Conservation (phyloP, 306 rosid species). For the Lathyrus sativus region DNA sequence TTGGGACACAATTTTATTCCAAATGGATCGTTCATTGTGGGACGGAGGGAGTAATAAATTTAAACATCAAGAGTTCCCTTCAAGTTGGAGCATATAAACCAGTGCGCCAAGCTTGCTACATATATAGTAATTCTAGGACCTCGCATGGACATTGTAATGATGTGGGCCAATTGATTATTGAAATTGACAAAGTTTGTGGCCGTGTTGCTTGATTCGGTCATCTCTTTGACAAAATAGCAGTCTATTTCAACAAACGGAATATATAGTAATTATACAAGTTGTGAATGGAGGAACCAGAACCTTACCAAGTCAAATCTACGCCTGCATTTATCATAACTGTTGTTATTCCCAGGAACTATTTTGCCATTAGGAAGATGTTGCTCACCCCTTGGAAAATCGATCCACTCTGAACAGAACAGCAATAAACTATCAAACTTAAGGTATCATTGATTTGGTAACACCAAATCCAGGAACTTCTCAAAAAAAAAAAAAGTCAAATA, state of each 20-base stretch:
- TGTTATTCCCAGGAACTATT: slow-evolving; percentile 66
- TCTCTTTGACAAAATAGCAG: too few relatives aligned
- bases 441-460: slow-evolving; percentile 21
- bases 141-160: too few relatives aligned
- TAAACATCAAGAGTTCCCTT: too few relatives aligned
- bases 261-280: slow-evolving; percentile 20
- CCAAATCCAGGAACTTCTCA: slow-evolving; percentile 33
- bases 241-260: slow-evolving; percentile 8
- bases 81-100: too few relatives aligned
- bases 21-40: too few relatives aligned
- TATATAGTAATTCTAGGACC: too few relatives aligned
- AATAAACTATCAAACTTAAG: slow-evolving; percentile 23
- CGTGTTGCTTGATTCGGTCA: too few relatives aligned
- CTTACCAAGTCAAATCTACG: slow-evolving; percentile 97
- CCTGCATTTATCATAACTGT: slow-evolving; percentile 89
- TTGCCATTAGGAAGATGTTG: slow-evolving; percentile 71
- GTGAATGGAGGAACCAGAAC: slow-evolving; percentile 26
- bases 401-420: slow-evolving; percentile 75
- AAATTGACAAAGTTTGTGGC: too few relatives aligned
- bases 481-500: slow-evolving; percentile 22
- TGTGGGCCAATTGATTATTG: too few relatives aligned
- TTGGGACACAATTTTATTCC: too few relatives aligned
- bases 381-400: slow-evolving; percentile 92
- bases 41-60: too few relatives aligned
- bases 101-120: too few relatives aligned